These are phyloP conservation scores for Acorus calamus DNA, from an alignment of 106 monocot genomes.

Conservation along the genomic window DNA sequence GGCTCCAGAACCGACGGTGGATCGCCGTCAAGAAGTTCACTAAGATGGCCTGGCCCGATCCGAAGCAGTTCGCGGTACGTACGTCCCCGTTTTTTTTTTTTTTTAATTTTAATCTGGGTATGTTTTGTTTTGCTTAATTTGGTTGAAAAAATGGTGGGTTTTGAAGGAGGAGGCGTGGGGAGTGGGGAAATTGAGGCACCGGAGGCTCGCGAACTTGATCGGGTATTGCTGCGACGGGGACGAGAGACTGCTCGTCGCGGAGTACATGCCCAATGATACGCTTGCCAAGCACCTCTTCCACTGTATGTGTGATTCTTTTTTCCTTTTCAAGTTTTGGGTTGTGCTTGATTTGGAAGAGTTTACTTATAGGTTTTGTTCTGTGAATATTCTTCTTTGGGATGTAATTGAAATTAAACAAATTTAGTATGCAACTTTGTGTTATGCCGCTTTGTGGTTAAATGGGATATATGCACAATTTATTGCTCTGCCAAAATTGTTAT, in stretches of 20 bases:
- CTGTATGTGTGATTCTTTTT: slow-evolving; percentile 31
- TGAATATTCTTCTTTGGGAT: too few relatives aligned
- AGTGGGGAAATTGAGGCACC: slow-evolving; percentile 54
- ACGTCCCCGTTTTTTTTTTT: neutral
- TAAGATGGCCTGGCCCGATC: slow-evolving; percentile 91
- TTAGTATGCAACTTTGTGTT: too few relatives aligned
- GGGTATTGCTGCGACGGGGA: slow-evolving; percentile 82
- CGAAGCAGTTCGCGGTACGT: slow-evolving; percentile 85
- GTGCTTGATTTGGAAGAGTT: neutral
- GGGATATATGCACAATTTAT: too few relatives aligned
- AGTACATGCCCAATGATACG: slow-evolving; percentile 76
- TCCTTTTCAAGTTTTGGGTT: neutral
- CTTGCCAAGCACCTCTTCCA: slow-evolving; percentile 82
- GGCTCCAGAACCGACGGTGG: slow-evolving; percentile 45
- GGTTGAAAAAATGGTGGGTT: neutral
- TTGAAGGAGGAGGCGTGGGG: slow-evolving; percentile 67
- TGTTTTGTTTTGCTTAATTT: neutral
- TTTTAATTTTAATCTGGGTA: neutral
- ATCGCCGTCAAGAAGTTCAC: slow-evolving; percentile 98
- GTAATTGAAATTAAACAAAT: too few relatives aligned
- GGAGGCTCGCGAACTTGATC: slow-evolving; percentile 64
- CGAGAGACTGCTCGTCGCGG: slow-evolving; percentile 62
- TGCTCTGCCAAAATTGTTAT: too few relatives aligned
- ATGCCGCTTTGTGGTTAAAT: too few relatives aligned
- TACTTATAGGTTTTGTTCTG: too few relatives aligned